Base-by-base conservation (phyloP, 331 rosid genomes). In the Phaseolus coccineus region DNA sequence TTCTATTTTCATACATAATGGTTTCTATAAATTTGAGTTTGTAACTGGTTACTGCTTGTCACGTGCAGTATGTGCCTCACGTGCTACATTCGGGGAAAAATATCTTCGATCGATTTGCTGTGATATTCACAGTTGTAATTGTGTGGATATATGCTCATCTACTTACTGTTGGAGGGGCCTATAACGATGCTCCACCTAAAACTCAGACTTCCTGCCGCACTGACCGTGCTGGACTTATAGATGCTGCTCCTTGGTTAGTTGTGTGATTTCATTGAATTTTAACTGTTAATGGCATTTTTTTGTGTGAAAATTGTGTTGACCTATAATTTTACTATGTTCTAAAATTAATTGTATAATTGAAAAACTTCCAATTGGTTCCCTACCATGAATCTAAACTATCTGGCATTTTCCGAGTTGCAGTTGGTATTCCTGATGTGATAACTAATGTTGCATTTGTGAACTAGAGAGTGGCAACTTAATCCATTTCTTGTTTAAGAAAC, bases 111-210 rank as follows among this genome's bases (percentile, higher is more conserved):
- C 97, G 98, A 51, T 96, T 96, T 66, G 94, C 97, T 30, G 99
- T 96, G 63, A 62, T 96, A 83, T 85, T 96, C 78, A 71, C 98
- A 16, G 68, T 96, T 79, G 96, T 63, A 75, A 87, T 96, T 73
- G 99, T 93, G 74, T 96, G 99, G 99, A 86, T 96, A 77, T 96
- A 96, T 82, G 99, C 99, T 76, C 91, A 90, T 79, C 81, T 96
- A 74, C 98, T 96, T 83, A 96, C 99, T 47, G 99, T 93, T 52
- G 99, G 99, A 30, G 98, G 99, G 82, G 99, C 99, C 44, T 96
- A 96, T 73, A 88, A 96, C 22, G 56, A 56, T 65, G 81, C 94
- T 42, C 83, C 93, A 62, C 97, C 87, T 33, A 87, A 76, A 88
- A 96, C 99, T 78, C 98, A 96, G 80, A 6, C 48, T 37, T 89